Evolutionary conservation across 768 basidiomycete species (phyloP), one percentile per base, ranked within the genome.

Genomic region (Glaciozyma martinii): DNA sequence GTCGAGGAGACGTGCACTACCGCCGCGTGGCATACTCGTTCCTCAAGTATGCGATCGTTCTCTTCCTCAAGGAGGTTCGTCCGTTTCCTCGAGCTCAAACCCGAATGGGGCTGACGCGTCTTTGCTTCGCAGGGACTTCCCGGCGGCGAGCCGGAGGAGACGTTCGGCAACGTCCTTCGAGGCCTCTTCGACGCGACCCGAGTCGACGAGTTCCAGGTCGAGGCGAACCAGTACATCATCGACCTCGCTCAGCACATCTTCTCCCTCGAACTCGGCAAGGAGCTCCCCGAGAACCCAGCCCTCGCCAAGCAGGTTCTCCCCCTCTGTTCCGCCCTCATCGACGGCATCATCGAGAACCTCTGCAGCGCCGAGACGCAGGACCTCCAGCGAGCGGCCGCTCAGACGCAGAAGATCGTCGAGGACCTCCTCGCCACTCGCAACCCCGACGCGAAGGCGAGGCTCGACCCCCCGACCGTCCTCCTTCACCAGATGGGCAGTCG

Each of bases 401-500:
- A 72, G 64, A 71, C 71, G 1, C 63, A 59, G 43, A 78, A 80
- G 21, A 75, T 91, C 19, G 79, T 93, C 52, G 76, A 81, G 12
- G 75, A 79, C 9, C 80, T 94, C 63, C 79, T 92, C 49, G 78
- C 82, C 46, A 85, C 89, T 65, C 69, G 72, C 63, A 63, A 59
- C 40, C 25, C 62, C 33, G 70, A 71, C 46, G 15, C 56, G 42
- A 43, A 33, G 16, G 42, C 5, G 16, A 76, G 78, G 32, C 78
- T 80, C 62, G 78, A 81, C 33, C 76, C 78, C 66, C 72, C 71
- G 59, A 75, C 60, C 3, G 64, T 72, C 33, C 82, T 90, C 43
- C 77, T 97, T 56, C 87, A 90, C 73, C 86, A 90, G 69, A 80
- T 98, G 52, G 85, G 88, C 9, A 84, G 83, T 66, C 85, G 89